phyloP scores from a whole-genome alignment of 345 rosid species.

The Murraya paniculata region DNA sequence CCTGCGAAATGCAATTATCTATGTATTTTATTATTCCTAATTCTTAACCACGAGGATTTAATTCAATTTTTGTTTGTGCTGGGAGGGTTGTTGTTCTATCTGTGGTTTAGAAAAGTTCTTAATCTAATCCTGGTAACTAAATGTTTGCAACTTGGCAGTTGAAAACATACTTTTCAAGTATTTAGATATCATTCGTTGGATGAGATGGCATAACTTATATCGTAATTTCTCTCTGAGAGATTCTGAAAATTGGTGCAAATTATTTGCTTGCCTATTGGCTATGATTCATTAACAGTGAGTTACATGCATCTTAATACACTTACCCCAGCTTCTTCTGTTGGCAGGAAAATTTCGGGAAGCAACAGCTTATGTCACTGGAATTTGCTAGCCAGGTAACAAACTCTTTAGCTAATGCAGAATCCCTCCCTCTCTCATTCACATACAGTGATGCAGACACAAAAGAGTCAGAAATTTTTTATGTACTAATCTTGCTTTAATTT shows the following conservation, averaged over 20 bases:
- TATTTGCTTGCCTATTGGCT: neutral
- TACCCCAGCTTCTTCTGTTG: slow-evolving; percentile 12
- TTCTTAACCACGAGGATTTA: neutral
- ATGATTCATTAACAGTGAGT: neutral
- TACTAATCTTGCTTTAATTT: slow-evolving; percentile 30
- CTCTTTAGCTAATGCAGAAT: neutral
- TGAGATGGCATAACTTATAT: neutral
- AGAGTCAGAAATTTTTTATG: slow-evolving; percentile 15
- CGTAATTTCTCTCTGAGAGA: neutral
- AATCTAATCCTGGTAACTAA: neutral
- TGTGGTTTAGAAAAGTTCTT: neutral
- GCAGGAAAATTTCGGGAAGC: slow-evolving; percentile 64
- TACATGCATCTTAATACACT: neutral
- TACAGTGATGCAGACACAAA: neutral
- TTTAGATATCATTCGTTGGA: neutral
- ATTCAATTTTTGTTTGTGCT: neutral
- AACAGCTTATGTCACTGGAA: slow-evolving; percentile 55
- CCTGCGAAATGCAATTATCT: neutral
- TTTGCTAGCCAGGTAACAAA: slow-evolving; percentile 57
- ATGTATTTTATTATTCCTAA: neutral
- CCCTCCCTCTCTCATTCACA: neutral
- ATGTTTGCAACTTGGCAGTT: neutral
- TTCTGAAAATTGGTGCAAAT: neutral
- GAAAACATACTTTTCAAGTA: neutral
- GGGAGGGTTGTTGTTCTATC: neutral